These are phyloP conservation scores for Mucor saturninus DNA, from an alignment of 371 early-diverging fungal genomes.

Conservation along the genomic window DNA sequence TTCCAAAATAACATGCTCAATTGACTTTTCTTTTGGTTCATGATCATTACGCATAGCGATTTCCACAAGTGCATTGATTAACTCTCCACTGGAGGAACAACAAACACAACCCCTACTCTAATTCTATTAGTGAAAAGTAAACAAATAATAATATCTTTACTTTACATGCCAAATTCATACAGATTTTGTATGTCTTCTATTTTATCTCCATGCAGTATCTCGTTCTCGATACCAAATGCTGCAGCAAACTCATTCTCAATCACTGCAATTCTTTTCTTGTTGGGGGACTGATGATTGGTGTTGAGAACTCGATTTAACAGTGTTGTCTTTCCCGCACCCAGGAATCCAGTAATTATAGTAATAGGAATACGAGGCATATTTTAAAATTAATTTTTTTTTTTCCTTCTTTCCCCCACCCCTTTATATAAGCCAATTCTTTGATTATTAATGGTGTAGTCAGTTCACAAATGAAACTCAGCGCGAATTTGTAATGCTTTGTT, in stretches of 20 bases:
- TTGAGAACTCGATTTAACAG: constrained; percentile 20
- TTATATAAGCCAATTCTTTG: neutral
- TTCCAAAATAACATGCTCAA: constrained; percentile 36
- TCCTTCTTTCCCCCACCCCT: neutral
- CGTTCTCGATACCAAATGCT: constrained; percentile 49
- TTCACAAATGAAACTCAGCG: no score
- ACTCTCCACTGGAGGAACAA: constrained; percentile 43
- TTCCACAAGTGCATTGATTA: constrained; percentile 35
- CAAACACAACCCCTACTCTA: constrained; percentile 45
- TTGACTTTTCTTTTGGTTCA: constrained; percentile 13
- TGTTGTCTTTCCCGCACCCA: constrained; percentile 35
- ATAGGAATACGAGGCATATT: constrained; percentile 29
- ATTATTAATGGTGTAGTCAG: no score
- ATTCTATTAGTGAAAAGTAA: neutral
- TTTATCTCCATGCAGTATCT: constrained; percentile 35
- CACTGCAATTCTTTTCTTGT: constrained; percentile 22
- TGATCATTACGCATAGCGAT: constrained; percentile 32
- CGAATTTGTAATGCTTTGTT: no score
- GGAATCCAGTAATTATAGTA: constrained; percentile 36
- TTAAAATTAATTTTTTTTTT: neutral
- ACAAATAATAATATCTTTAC: neutral
- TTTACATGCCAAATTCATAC: constrained; percentile 47
- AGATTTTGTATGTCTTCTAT: constrained; percentile 35
- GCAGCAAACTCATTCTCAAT: constrained; percentile 49
- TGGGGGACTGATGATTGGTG: constrained; percentile 11